Evolutionary conservation across 306 rosid species (phyloP), one percentile per base, ranked within the genome.

Genomic region (Inga laurina): DNA sequence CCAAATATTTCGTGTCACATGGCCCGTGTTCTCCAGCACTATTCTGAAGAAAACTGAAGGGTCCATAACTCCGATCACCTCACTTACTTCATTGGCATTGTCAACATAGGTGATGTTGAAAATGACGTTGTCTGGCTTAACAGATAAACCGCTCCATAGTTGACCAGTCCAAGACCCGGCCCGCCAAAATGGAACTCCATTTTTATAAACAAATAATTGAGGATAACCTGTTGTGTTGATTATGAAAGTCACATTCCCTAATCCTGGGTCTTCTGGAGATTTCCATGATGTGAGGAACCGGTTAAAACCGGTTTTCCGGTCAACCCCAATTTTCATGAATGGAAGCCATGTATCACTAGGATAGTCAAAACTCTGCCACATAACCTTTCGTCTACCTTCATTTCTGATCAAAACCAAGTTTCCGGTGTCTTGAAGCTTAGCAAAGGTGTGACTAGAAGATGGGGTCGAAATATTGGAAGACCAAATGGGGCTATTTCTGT

Each of bases 131-230:
- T 12, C 65, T 12, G 34, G 76, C 82, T 65, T 80, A 9, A 44
- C 21, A 4, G 94, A 88, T 10, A 61, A 3, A 1, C 91, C 89
- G 21, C 21, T 22, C 2, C 83, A 82, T 61, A 84, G 61, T 41
- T 61, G 24, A 54, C 88, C 84, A 11, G 87, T 89, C 91, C 90
- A 88, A 15, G 80, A 34, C 41, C 87, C 84, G 21, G 19, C 68
- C 0, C 88, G 73, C 88, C 88, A 85, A 48, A 44, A 48, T 0
- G 85, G 81, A 66, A 5, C 5, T 3, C 19, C 19, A 0, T 72
- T 54, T 8, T 66, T 77, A 56, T 79, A 66, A 0, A 86, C 43
- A 64, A 51, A 89, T 13, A 89, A 7, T 0, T 89, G 88, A 2
- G 90, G 82, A 32, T n/a, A 49, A 27, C 85, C 89, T 2, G 73